Base-by-base conservation (phyloP, 352 stramenopile species). In the Pythium aphanidermatum region DNA sequence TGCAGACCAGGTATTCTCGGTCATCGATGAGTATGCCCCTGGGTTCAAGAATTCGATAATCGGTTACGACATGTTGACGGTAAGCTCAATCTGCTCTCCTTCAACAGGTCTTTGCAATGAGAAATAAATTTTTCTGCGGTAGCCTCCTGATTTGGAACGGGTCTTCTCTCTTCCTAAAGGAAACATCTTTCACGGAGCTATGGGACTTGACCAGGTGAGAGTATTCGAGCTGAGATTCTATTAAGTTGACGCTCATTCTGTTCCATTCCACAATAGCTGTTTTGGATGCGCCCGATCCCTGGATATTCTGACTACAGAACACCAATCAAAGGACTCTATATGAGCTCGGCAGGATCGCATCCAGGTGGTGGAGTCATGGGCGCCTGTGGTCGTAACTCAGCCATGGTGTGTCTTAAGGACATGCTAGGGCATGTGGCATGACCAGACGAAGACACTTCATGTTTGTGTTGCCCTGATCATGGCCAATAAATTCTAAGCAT, bases 311-410 rank as follows among this genome's bases (percentile, higher is more conserved):
- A 75, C 51, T 92, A 96, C 35, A 76, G 84, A n/a, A 80, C 83
- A 12, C 83, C 83, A 0, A 68, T 96, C 42, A 54, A 66, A 17
- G 84, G 79, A 0, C 49, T 96, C 9, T 96, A 96, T 58, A 61
- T 96, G 43, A 85, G 79, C 28, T 90, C 72, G 0, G 83, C 86
- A 9, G 85, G 85, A 1, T 90, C 82, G 1, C 87, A 96, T 32
- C 86, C 86, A 20, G 87, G 86, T 4, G 86, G 86, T n/a, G 86
- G 86, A 31, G 86, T 96, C 17, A 96, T 96, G 86, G 86, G 86
- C 10, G 86, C 86, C 3, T 83, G 78, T 31, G 86, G 86, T 3
- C 67, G 86, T 14, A 96, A 96, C 45, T 79, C 74, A 0, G 86
- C 86, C 4, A 69, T 78, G 54, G 65, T 84, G 0, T 84, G 68